A percentile compares a stretch with the other conserved stretches of the same genome.
Conservation (phyloP, 2,329 filamentous ascomycete genomes). For the Fusarium falciforme region DNA sequence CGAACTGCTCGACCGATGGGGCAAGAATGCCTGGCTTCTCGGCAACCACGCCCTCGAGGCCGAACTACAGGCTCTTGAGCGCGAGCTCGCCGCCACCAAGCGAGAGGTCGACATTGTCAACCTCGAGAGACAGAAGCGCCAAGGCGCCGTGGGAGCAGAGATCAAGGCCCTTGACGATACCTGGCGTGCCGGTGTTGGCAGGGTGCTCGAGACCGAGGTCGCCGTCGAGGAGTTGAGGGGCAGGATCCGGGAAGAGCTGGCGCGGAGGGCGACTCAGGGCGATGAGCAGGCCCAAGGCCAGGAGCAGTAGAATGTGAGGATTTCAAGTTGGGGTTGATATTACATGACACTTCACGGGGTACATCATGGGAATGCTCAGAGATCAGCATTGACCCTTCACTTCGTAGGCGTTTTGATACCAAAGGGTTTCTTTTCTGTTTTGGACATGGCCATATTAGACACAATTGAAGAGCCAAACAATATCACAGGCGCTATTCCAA, state of each 20-base stretch:
- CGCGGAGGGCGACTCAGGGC: slow-evolving; percentile 40
- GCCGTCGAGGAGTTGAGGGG: slow-evolving; percentile 79
- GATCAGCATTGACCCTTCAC: neutral
- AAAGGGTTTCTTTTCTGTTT: neutral
- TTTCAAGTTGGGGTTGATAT: neutral
- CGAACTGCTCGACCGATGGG: slow-evolving; percentile 80
- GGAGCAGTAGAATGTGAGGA: neutral
- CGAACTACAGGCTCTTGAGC: slow-evolving; percentile 73
- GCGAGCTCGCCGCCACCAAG: slow-evolving; percentile 76
- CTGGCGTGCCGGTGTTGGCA: slow-evolving; percentile 83
- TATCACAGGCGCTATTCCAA: neutral
- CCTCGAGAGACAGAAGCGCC: slow-evolving; percentile 73
- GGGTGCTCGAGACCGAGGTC: slow-evolving; percentile 86
- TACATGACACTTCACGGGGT: neutral
- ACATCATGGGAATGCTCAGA: slow-evolving; percentile 3
- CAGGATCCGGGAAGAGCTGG: slow-evolving; percentile 74
- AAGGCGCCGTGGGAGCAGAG: slow-evolving; percentile 79
- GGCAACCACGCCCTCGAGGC: slow-evolving; percentile 84
- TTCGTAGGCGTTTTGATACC: slow-evolving; percentile 27
- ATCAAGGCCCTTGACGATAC: slow-evolving; percentile 77
- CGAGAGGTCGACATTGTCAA: slow-evolving; percentile 80
- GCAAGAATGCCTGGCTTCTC: slow-evolving; percentile 92
- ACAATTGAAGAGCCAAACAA: neutral
- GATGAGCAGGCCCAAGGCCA: neutral
- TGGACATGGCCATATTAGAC: neutral